Base-by-base conservation (phyloP, 2,329 filamentous ascomycete genomes). In the Volutella citrinella region DNA sequence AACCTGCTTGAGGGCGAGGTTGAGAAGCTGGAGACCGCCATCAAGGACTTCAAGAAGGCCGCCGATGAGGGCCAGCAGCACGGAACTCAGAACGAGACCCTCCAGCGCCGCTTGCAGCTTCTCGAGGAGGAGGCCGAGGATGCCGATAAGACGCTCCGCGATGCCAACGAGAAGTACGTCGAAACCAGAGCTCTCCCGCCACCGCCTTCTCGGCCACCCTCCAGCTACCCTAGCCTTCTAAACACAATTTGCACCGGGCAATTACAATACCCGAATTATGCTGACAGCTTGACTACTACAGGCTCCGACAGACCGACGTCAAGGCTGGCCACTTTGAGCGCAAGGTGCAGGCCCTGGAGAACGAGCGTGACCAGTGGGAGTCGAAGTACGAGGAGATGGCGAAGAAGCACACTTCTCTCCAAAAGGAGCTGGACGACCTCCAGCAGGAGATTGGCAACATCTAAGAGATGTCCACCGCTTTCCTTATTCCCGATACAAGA, bases 251-350 rank as follows among this genome's bases (percentile, higher is more conserved):
- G 21, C 21, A n/a, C n/a, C n/a, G n/a, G n/a, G n/a, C n/a, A n/a
- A n/a, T n/a, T n/a, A n/a, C n/a, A n/a, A n/a, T n/a, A n/a, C n/a
- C n/a, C n/a, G n/a, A n/a, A n/a, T n/a, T n/a, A n/a, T n/a, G n/a
- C n/a, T n/a, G n/a, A n/a, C n/a, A n/a, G n/a, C n/a, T n/a, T n/a
- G n/a, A n/a, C n/a, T n/a, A n/a, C 15, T 32, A 18, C 54, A 98
- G 93, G 74, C 87, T 97, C 61, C 90, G 93, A 66, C 90, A 95
- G 74, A 96, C 93, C 71, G 93, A 98, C 65, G 89, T 97, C 72
- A 97, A 97, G 78, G 90, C 91, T 59, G 93, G 91, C 57, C 91
- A 98, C 75, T 97, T 91, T 70, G 93, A 98, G 76, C 93, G 93
- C 71, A 97, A 97, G 78, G 93, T 97, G 54, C 88, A 96, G 69